Evolutionary conservation across 345 rosid species (phyloP).

Genomic region (Syzygium aromaticum): DNA sequence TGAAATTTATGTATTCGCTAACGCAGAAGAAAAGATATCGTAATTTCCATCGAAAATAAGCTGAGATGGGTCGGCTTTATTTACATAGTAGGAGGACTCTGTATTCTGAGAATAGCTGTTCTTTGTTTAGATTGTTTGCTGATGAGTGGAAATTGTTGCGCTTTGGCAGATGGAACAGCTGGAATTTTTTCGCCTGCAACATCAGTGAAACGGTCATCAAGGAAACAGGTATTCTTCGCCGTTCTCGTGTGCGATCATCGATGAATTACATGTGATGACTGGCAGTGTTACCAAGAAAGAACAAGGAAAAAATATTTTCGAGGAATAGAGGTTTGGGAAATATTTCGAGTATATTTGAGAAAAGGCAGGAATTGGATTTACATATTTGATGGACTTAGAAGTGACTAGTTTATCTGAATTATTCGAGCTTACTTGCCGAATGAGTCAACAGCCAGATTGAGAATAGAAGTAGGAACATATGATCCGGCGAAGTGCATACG

Average conservation of each 20-base stretch:
- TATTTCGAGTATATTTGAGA: neutral
- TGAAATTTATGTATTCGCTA: neutral
- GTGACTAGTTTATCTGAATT: neutral
- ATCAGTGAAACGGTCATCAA: conserved; percentile 75
- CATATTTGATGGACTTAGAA: neutral
- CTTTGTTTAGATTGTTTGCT: neutral
- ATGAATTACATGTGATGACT: neutral
- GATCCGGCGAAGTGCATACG: neutral
- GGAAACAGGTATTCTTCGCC: conserved; percentile 57
- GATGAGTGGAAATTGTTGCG: neutral
- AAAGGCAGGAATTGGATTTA: neutral
- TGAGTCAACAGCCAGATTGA: neutral
- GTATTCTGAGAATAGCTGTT: neutral
- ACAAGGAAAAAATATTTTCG: neutral
- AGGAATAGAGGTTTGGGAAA: neutral
- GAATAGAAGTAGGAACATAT: neutral
- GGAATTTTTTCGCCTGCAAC: conserved; percentile 94
- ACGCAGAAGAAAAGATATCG: no score
- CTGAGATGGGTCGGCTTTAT: no score
- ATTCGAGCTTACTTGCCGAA: neutral
- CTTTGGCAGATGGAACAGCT: conserved; percentile 91
- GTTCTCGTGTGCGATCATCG: neutral
- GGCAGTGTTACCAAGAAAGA: neutral
- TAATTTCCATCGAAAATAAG: no score
- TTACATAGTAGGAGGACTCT: neutral